phyloP scores from a whole-genome alignment of 1,139 yeast genomes.

The Protomyces inundatus region DNA sequence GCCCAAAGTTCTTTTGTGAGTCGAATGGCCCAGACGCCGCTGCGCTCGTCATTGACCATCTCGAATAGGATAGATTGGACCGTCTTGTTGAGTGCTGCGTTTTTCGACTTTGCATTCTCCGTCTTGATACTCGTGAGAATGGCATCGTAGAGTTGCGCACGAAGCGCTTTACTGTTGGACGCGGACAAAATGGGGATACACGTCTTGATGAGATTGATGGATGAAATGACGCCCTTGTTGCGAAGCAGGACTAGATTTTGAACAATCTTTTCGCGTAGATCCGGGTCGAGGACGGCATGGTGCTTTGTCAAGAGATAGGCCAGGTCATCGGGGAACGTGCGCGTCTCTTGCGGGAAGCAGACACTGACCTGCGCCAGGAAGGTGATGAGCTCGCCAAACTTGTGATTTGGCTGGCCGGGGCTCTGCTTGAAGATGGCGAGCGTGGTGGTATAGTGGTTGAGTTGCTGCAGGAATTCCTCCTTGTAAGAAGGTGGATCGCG shows the following conservation, averaged over 20 bases:
- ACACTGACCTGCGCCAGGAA: slow-evolving; percentile 86
- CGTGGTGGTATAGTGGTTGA: slow-evolving; percentile 82
- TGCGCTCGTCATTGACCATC: slow-evolving; percentile 50
- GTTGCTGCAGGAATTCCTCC: slow-evolving; percentile 90
- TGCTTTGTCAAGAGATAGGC: slow-evolving; percentile 61
- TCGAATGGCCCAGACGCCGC: slow-evolving; percentile 93
- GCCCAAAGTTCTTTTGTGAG: slow-evolving; percentile 94
- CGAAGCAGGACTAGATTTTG: slow-evolving; percentile 85
- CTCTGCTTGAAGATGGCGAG: slow-evolving; percentile 76
- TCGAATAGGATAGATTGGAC: slow-evolving; percentile 90
- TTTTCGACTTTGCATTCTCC: slow-evolving; percentile 76
- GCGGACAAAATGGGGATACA: slow-evolving; percentile 71
- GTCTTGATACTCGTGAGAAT: slow-evolving; percentile 71
- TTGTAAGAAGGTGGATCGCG: slow-evolving; percentile 88
- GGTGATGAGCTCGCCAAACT: slow-evolving; percentile 78
- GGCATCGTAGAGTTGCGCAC: slow-evolving; percentile 76
- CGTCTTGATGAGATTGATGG: slow-evolving; percentile 77
- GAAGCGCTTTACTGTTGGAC: slow-evolving; percentile 73
- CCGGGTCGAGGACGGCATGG: slow-evolving; percentile 77
- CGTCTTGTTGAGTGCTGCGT: slow-evolving; percentile 78
- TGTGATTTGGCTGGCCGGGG: slow-evolving; percentile 47
- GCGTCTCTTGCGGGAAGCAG: slow-evolving; percentile 86
- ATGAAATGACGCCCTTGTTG: slow-evolving; percentile 72
- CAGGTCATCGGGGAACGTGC: slow-evolving; percentile 73
- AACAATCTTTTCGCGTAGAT: slow-evolving; percentile 82